Evolutionary conservation across 352 stramenopile species (phyloP).

Genomic region (Globisporangium heterothallicum): DNA sequence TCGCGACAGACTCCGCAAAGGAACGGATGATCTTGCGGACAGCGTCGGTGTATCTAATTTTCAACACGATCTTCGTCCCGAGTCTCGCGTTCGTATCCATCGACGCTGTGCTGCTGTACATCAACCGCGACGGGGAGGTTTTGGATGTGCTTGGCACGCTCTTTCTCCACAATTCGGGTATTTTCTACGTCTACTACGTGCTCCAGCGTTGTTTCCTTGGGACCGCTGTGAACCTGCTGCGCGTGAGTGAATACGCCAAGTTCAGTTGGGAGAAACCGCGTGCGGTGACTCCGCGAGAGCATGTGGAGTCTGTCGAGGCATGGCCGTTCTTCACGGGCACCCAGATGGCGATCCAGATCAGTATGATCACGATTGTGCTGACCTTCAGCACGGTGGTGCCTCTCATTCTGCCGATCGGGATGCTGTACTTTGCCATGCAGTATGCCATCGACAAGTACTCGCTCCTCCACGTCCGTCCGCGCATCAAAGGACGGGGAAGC

Average conservation of each 20-base stretch:
- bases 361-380: slow-evolving; percentile 75
- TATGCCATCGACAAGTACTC: slow-evolving; percentile 83
- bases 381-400: slow-evolving; percentile 84
- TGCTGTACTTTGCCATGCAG: slow-evolving; percentile 84
- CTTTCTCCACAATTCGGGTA: slow-evolving; percentile 85
- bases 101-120: slow-evolving; percentile 73
- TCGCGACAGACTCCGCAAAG: slow-evolving; percentile 81
- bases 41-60: slow-evolving; percentile 78
- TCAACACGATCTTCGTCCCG: slow-evolving; percentile 86
- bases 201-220: slow-evolving; percentile 80
- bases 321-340: slow-evolving; percentile 83
- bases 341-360: slow-evolving; percentile 81
- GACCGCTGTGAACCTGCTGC: slow-evolving; percentile 67
- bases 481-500: slow-evolving; percentile 79
- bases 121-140: slow-evolving; percentile 67
- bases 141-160: slow-evolving; percentile 78
- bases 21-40: slow-evolving; percentile 78
- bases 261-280: slow-evolving; percentile 76
- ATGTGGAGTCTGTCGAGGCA: slow-evolving; percentile 63
- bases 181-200: slow-evolving; percentile 87
- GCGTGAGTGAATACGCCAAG: slow-evolving; percentile 75
- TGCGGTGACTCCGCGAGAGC: slow-evolving; percentile 65
- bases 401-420: slow-evolving; percentile 73
- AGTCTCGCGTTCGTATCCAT: slow-evolving; percentile 85
- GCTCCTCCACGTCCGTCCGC: slow-evolving; percentile 68